These are phyloP conservation scores for Euptelea pleiosperma DNA, from an alignment of 164 flowering plant species.

Conservation along the genomic window DNA sequence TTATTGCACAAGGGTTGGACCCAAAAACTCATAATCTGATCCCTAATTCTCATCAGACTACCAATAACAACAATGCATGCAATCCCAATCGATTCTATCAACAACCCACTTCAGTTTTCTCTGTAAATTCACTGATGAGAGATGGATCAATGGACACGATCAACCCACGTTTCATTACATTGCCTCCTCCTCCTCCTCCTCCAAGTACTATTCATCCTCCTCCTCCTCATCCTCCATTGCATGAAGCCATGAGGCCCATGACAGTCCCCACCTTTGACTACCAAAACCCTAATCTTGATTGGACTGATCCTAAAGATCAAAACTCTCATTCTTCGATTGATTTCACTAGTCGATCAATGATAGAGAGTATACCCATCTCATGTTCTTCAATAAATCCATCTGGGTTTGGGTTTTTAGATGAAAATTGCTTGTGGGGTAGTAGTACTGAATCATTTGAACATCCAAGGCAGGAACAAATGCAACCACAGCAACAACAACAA, in stretches of 20 bases:
- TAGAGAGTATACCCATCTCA: conserved; percentile 15
- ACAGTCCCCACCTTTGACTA: conserved; percentile 9
- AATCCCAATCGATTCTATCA: conserved; percentile 15
- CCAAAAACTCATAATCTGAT: conserved; percentile 56
- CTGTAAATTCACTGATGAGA: conserved; percentile 13
- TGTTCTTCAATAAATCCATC: conserved; percentile 22
- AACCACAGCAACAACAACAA: conserved; percentile 6
- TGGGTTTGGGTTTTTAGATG: conserved; percentile 22
- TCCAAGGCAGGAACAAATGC: conserved; percentile 10
- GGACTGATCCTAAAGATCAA: conserved; percentile 17
- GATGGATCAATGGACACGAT: conserved; percentile 6
- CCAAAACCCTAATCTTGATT: conserved; percentile 21
- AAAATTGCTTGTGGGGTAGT: conserved; percentile 23
- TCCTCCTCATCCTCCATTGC: conserved; percentile 4
- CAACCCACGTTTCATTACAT: conserved; percentile 14
- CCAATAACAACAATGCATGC: conserved; percentile 18
- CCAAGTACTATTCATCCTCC: background rate
- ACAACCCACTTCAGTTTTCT: conserved; percentile 18
- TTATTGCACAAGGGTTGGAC: conserved; percentile 59
- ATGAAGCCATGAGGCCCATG: conserved; percentile 12
- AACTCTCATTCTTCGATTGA: conserved; percentile 3
- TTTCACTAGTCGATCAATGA: conserved; percentile 10
- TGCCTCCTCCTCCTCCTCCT: conserved; percentile 9
- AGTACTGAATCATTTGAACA: conserved; percentile 14
- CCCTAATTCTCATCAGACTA: conserved; percentile 21